Conservation (phyloP, 2,329 filamentous ascomycete species). For the Penicillium brevicompactum region DNA sequence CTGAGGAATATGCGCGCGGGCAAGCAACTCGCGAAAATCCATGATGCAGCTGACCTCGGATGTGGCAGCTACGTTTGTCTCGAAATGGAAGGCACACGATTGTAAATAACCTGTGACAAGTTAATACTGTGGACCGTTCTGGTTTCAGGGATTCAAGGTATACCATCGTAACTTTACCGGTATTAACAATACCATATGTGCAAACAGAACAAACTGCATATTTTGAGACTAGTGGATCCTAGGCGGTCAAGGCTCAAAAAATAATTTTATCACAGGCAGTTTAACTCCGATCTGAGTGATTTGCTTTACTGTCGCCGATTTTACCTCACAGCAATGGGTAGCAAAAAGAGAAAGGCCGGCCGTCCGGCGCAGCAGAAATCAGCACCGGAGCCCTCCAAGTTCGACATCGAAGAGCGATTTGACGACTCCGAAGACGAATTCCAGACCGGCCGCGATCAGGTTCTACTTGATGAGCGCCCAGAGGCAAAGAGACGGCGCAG, state of each 20-base stretch:
- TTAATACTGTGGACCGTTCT: not conserved
- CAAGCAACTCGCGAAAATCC: conserved; percentile 11
- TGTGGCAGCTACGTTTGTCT: conserved; percentile 1
- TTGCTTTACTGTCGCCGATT: conserved; percentile 4
- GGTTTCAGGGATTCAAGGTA: not conserved
- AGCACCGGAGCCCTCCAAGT: conserved; percentile 36
- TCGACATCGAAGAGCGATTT: conserved; percentile 67
- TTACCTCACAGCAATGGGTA: conserved; percentile 47
- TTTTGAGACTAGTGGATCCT: conserved; percentile 16
- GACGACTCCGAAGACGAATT: conserved; percentile 95
- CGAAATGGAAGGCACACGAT: conserved; percentile 5
- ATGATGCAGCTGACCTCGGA: conserved; percentile 1
- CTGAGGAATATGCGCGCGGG: conserved; percentile 24
- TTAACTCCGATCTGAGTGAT: conserved; percentile 6
- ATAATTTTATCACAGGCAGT: conserved; percentile 34
- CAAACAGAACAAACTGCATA: conserved; percentile 28
- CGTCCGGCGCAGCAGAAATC: conserved; percentile 41
- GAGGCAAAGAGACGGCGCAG: conserved; percentile 75
- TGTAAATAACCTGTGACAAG: not conserved
- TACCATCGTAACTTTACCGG: conserved; percentile 6
- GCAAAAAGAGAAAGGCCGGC: conserved; percentile 68
- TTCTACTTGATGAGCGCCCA: conserved; percentile 80
- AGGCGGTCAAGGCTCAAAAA: conserved; percentile 41
- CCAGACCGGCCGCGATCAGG: conserved; percentile 80
- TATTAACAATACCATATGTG: conserved; percentile 13